Evolutionary conservation across 305 asterid genomes (phyloP).

Genomic region (Solanum hybrid): DNA sequence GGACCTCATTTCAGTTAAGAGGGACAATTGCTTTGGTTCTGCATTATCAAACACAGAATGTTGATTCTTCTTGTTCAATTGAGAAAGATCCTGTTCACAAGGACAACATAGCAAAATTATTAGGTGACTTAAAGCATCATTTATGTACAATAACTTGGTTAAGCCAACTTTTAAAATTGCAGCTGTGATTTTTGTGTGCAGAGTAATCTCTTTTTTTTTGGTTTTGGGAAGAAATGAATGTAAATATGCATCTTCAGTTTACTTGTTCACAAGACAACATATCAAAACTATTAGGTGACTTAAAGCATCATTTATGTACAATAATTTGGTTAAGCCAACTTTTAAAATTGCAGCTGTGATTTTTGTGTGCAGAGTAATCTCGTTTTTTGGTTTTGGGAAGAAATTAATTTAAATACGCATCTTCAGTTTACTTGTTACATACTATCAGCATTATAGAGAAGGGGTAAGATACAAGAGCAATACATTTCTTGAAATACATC

Average conservation of each 20-base stretch:
- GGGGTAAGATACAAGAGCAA: background rate
- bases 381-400: background rate
- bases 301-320: background rate
- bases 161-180: background rate
- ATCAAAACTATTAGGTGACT: background rate
- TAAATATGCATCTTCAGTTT: background rate
- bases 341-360: background rate
- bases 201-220: background rate
- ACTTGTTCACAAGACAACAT: constrained; percentile 9
- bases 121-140: background rate
- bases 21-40: constrained; percentile 31
- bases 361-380: background rate
- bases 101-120: background rate
- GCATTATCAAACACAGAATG: constrained; percentile 34
- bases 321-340: background rate
- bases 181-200: background rate
- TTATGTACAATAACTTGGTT: background rate
- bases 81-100: constrained; percentile 19
- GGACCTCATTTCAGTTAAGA: constrained; percentile 68
- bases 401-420: background rate
- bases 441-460: background rate
- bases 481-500: background rate
- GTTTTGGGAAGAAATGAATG: background rate
- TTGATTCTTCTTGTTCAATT: constrained; percentile 29
- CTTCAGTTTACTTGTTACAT: background rate